phyloP scores from a whole-genome alignment of 1,139 yeast species.

The Candida sanyaensis region DNA sequence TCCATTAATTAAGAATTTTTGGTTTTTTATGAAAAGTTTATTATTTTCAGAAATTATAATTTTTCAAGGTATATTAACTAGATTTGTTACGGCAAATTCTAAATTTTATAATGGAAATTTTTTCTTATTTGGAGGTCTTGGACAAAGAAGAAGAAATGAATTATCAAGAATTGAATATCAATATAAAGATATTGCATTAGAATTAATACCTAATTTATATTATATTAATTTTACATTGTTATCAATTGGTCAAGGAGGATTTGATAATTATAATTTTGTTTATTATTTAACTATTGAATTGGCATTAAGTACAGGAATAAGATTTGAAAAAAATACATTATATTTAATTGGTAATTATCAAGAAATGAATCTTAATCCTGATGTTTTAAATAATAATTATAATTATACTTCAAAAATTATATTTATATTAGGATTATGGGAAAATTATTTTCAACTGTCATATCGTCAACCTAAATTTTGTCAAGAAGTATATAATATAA shows the following conservation, averaged over 20 bases:
- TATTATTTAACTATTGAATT: constrained; percentile 52
- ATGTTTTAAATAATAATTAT: constrained; percentile 30
- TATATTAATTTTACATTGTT: constrained; percentile 56
- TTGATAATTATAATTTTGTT: constrained; percentile 69
- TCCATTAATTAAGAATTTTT: constrained; percentile 26
- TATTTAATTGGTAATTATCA: constrained; percentile 41
- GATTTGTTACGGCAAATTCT: constrained; percentile 26
- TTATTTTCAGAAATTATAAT: constrained; percentile 54
- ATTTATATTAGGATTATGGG: constrained; percentile 61
- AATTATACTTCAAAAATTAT: constrained; percentile 52
- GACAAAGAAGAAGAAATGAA: neutral
- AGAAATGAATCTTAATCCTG: constrained; percentile 39
- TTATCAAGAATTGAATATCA: constrained; percentile 18
- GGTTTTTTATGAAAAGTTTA: constrained; percentile 43
- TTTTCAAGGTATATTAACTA: constrained; percentile 55
- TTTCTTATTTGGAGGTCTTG: constrained; percentile 11
- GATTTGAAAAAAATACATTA: constrained; percentile 40
- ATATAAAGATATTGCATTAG: constrained; percentile 33
- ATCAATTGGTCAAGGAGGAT: constrained; percentile 69
- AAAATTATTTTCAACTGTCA: constrained; percentile 48
- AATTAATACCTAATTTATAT: constrained; percentile 49
- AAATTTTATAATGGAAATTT: constrained; percentile 3
- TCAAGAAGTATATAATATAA: constrained; percentile 42
- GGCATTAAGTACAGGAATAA: constrained; percentile 23
- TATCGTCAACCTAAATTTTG: constrained; percentile 24